phyloP scores from a whole-genome alignment of 2,329 filamentous ascomycete genomes.

The Pseudogymnoascus pannorum region DNA sequence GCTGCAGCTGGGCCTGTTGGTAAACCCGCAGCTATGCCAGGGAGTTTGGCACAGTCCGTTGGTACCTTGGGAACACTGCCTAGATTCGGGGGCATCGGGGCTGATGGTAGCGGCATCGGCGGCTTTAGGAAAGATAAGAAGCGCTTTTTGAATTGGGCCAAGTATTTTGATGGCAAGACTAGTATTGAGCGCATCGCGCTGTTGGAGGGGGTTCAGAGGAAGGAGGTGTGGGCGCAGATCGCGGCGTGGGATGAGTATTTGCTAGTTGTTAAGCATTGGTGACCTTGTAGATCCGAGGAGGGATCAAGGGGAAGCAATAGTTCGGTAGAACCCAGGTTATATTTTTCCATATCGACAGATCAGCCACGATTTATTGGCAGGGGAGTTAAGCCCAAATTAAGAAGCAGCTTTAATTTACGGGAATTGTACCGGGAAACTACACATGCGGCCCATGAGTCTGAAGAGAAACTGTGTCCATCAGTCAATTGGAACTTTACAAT shows the following conservation, averaged over 20 bases:
- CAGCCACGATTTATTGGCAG: not conserved
- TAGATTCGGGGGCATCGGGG: not conserved
- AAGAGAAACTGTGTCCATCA: not conserved
- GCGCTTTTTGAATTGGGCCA: conserved; percentile 63
- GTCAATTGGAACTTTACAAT: not conserved
- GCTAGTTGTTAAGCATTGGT: conserved; percentile 65
- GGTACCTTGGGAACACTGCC: not conserved
- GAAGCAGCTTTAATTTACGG: not conserved
- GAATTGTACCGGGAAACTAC: not conserved
- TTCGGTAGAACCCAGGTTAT: not conserved
- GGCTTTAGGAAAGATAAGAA: conserved; percentile 45
- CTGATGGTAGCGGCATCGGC: not conserved
- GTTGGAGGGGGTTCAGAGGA: conserved; percentile 80
- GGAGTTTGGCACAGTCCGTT: conserved; percentile 10
- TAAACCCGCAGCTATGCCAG: conserved; percentile 12
- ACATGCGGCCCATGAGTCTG: not conserved
- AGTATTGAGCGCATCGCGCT: conserved; percentile 80
- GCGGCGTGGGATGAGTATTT: conserved; percentile 61
- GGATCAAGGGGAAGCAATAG: not conserved
- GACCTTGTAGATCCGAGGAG: conserved; percentile 10
- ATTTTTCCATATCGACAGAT: not conserved
- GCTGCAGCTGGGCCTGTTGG: conserved; percentile 1
- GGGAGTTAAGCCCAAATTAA: not conserved
- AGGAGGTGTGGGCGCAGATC: conserved; percentile 64
- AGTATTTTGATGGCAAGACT: conserved; percentile 81